Evolutionary conservation across 2,329 filamentous ascomycete genomes (phyloP).

Genomic region (Cladosporium sp.): DNA sequence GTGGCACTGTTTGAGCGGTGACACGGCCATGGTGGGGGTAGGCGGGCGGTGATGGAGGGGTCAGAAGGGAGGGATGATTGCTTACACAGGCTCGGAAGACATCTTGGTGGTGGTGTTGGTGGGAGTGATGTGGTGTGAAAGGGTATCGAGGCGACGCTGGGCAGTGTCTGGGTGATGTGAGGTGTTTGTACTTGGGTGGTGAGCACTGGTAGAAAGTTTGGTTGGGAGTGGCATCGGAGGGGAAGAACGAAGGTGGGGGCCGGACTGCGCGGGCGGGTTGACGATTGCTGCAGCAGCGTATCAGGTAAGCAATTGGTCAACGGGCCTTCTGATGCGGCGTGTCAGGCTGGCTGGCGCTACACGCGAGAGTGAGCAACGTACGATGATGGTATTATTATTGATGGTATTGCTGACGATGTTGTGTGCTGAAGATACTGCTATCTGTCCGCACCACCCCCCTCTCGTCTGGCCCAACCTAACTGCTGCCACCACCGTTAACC

Average conservation of each 20-base stretch:
- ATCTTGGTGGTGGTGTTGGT: slow-evolving; percentile 19
- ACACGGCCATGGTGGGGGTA: not conserved
- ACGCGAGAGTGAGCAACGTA: not conserved
- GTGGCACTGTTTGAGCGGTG: not conserved
- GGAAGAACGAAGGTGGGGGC: not conserved
- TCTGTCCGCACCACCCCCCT: not conserved
- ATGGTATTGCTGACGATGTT: not conserved
- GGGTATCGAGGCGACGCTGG: slow-evolving; percentile 5
- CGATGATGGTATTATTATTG: not conserved
- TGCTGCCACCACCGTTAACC: slow-evolving; percentile 1
- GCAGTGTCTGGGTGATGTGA: not conserved
- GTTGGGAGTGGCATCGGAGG: slow-evolving; percentile 10
- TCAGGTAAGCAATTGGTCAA: slow-evolving; percentile 11
- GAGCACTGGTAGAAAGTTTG: slow-evolving; percentile 4
- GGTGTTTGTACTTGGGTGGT: slow-evolving; percentile 6
- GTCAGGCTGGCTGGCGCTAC: not conserved
- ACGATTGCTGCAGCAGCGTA: not conserved
- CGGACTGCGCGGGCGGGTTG: not conserved
- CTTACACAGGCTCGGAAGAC: slow-evolving; percentile 30
- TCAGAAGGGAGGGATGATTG: slow-evolving; percentile 12
- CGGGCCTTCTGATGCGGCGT: not conserved
- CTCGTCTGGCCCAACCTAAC: not conserved
- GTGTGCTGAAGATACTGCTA: not conserved
- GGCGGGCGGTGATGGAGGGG: slow-evolving; percentile 10
- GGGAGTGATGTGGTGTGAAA: slow-evolving; percentile 8